Conservation (phyloP, 768 basidiomycete genomes). For the Rhodotorula kratochvilovae region DNA sequence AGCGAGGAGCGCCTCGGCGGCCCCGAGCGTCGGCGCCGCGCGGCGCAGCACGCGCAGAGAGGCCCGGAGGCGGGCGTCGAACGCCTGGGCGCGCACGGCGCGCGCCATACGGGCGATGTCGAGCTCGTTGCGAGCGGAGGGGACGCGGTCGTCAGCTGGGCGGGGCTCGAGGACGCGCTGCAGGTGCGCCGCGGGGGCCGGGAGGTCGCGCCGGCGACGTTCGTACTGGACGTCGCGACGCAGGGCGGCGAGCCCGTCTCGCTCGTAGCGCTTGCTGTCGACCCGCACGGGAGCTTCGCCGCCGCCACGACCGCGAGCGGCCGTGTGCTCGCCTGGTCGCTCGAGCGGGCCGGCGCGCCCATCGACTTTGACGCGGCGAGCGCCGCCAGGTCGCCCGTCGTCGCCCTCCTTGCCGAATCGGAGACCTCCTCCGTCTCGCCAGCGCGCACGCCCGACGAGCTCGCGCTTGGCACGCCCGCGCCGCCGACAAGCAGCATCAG, state of each 20-base stretch:
- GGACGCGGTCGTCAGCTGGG: constrained; percentile 62
- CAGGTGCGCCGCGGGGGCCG: constrained; percentile 58
- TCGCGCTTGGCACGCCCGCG: constrained; percentile 42
- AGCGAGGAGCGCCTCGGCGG: constrained; percentile 47
- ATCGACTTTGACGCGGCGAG: constrained; percentile 9
- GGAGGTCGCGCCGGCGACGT: constrained; percentile 50
- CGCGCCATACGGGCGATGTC: constrained; percentile 73
- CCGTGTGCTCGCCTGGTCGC: constrained; percentile 60
- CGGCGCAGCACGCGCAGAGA: constrained; percentile 32
- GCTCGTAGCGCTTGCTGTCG: constrained; percentile 60
- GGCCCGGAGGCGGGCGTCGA: constrained; percentile 27
- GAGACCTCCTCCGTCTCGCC: background rate
- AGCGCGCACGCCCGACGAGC: constrained; percentile 15
- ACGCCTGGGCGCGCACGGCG: constrained; percentile 58
- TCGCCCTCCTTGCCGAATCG: background rate
- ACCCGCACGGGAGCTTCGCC: constrained; percentile 59
- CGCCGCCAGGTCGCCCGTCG: background rate
- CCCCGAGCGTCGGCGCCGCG: constrained; percentile 46
- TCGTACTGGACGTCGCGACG: constrained; percentile 57
- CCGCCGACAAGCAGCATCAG: constrained; percentile 4
- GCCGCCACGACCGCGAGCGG: constrained; percentile 71
- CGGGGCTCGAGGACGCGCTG: constrained; percentile 72
- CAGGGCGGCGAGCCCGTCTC: constrained; percentile 52
- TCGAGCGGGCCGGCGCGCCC: constrained; percentile 44
- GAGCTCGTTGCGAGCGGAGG: constrained; percentile 70